Evolutionary conservation across 306 rosid genomes (phyloP), one percentile per base, ranked within the genome.

Genomic region (Quercus rubra): DNA sequence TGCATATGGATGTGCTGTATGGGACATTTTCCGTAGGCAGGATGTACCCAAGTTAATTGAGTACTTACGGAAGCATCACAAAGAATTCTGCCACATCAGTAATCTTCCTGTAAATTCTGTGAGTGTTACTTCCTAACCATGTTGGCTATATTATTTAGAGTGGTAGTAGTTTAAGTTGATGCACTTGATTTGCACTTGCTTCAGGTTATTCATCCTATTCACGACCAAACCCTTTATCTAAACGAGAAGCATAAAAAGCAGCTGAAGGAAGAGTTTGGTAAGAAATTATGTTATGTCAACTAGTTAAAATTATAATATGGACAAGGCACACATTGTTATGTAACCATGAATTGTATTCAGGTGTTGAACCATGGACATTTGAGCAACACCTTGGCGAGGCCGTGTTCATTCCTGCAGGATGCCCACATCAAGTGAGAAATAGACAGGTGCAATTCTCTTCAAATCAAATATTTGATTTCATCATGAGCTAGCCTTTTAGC

Each of bases 401-500:
- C 64, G 91, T 89, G 80, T 89, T 89, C 83, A 81, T 89, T 79
- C 91, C 90, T 67, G 93, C 93, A 15, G 93, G 93, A 75, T 89
- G 93, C 82, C 93, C 93, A 9, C 93, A 89, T 84, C 93, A 87
- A 87, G 93, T 89, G 86, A 83, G 93, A 74, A 89, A 89, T 68
- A 82, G 91, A 84, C 77, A 85, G 88, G 93, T 85, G 80, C 56
- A 59, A 21, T 58, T 74, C 74, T 52, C 21, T 43, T 70, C 41
- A 23, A 17, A 33, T 10, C 27, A 63, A 33, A 70, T 25, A 3
- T 75, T 5, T n/a, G 51, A 11, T 19, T 63, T 57, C 54, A 11
- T 57, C 55, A 27, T 13, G 6, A 71, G 43, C 30, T 30, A 56
- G 28, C 46, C 33, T 70, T 46, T 71, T 49, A 28, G 20, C 27